Base-by-base conservation (phyloP, 2,329 filamentous ascomycete genomes). In the Aspergillus pseudonomiae region DNA sequence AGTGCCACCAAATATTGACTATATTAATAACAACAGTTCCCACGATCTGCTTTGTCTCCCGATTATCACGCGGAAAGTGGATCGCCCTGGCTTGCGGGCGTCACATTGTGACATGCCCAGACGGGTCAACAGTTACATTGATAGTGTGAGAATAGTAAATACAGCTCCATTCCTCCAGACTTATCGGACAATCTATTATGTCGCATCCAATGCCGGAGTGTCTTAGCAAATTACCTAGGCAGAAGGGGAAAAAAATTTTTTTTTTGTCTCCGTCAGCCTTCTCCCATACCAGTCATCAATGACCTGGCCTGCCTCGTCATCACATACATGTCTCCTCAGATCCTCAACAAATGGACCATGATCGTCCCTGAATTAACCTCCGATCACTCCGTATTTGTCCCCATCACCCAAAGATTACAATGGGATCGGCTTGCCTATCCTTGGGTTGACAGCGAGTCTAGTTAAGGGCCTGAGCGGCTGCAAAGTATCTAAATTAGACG, bases 251-350 rank as follows among this genome's bases (percentile, higher is more conserved):
- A 32, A 21, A 12, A 41, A 4, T 4, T 41, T 41, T 41, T 26
- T 54, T 16, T 39, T 26, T 55, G 24, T 39, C 54, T 63, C 57
- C 24, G 24, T 41, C 30, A 21, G 28, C 30, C 30, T 54, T 52
- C n/a, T 32, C 41, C 32, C 30, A 24, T 50, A 19, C 26, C 3
- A 14, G n/a, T 16, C 39, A 32, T 41, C 34, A 59, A 52, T 52
- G 9, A 52, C 21, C 48, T 52, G 16, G 28, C 28, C 48, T 52
- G 46, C 46, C 46, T 50, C 46, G 46, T 50, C 46, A 50, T 50
- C 46, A 50, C 62, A 65, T 63, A 67, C 57, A 65, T 67, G 26
- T 39, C 52, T 39, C 14, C 26, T 12, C n/a, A 24, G n/a, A 55
- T 19, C 32, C 52, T 55, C 48, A 32, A 32, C 28, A 55, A 26